A percentile compares a stretch with the other conserved stretches of the same genome.
phyloP scores from a whole-genome alignment of 1,284 basidiomycete species.

The Fomitiporia mediterranea region DNA sequence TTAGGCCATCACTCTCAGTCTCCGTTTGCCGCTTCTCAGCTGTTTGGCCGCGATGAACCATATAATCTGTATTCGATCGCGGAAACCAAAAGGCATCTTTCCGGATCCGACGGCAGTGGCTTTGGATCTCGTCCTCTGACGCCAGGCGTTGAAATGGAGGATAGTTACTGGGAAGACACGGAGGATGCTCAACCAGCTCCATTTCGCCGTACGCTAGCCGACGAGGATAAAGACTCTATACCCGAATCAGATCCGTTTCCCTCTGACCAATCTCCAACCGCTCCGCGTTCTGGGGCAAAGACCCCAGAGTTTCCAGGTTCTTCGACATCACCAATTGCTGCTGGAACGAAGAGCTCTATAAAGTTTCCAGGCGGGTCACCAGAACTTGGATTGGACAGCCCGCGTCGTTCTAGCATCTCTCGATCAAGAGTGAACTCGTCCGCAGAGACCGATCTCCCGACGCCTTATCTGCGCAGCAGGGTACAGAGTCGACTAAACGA shows the following conservation, averaged over 20 bases:
- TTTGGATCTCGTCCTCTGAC: slow-evolving; percentile 49
- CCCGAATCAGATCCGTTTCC: slow-evolving; percentile 38
- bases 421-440: slow-evolving; percentile 63
- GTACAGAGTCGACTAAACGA: slow-evolving; percentile 71
- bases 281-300: slow-evolving; percentile 37
- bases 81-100: slow-evolving; percentile 54
- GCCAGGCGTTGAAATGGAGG: slow-evolving; percentile 40
- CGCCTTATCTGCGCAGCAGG: slow-evolving; percentile 76
- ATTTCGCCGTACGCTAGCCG: slow-evolving; percentile 73
- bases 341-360: slow-evolving; percentile 61
- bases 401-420: slow-evolving; percentile 42
- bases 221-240: slow-evolving; percentile 66
- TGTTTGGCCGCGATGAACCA: slow-evolving; percentile 74
- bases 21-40: slow-evolving; percentile 82
- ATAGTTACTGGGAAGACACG: slow-evolving; percentile 43
- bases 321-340: slow-evolving; percentile 43
- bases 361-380: slow-evolving; percentile 76
- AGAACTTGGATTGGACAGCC: slow-evolving; percentile 58
- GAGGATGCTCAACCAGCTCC: slow-evolving; percentile 64
- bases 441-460: slow-evolving; percentile 60
- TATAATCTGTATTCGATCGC: slow-evolving; percentile 78
- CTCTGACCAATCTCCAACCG: slow-evolving; percentile 42
- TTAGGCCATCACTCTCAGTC: slow-evolving; percentile 66
- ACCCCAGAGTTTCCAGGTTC: slow-evolving; percentile 52
- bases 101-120: slow-evolving; percentile 50